A percentile compares a stretch with the other conserved stretches of the same genome.
Evolutionary conservation across 331 rosid species (phyloP).

Genomic region (Quercus lobata): DNA sequence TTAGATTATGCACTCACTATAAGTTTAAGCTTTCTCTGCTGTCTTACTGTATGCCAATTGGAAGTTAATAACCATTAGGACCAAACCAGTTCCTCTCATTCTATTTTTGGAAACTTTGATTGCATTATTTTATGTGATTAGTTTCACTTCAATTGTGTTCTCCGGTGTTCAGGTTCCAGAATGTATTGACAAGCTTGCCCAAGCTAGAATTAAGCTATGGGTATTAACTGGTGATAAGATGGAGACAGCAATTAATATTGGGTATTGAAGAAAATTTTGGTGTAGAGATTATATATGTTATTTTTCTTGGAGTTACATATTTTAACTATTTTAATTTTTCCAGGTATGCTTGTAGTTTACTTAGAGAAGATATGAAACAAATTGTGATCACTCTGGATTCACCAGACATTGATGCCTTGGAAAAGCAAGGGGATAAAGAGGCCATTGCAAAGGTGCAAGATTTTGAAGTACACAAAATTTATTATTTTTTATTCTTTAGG

Average conservation of each 20-base stretch:
- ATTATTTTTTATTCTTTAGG: neutral
- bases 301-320: conserved; percentile 10
- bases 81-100: neutral
- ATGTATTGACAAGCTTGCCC: conserved; percentile 64
- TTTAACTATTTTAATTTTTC: conserved; percentile 6
- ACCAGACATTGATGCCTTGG: conserved; percentile 55
- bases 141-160: conserved; percentile 4
- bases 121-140: neutral
- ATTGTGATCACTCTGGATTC: conserved; percentile 72
- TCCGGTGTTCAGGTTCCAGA: conserved; percentile 72
- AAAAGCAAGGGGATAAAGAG: conserved; percentile 59
- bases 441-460: conserved; percentile 47
- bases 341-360: conserved; percentile 87
- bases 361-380: conserved; percentile 68
- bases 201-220: conserved; percentile 85
- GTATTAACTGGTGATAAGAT: conserved; percentile 92
- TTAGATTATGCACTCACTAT: neutral
- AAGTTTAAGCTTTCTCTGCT: neutral
- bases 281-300: neutral
- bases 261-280: conserved; percentile 39
- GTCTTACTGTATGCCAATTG: neutral
- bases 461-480: neutral
- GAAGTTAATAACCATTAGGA: neutral
- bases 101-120: neutral
- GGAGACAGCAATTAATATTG: conserved; percentile 91